Evolutionary conservation across 1,284 basidiomycete species (phyloP).

Genomic region (Trichosporon sp.): DNA sequence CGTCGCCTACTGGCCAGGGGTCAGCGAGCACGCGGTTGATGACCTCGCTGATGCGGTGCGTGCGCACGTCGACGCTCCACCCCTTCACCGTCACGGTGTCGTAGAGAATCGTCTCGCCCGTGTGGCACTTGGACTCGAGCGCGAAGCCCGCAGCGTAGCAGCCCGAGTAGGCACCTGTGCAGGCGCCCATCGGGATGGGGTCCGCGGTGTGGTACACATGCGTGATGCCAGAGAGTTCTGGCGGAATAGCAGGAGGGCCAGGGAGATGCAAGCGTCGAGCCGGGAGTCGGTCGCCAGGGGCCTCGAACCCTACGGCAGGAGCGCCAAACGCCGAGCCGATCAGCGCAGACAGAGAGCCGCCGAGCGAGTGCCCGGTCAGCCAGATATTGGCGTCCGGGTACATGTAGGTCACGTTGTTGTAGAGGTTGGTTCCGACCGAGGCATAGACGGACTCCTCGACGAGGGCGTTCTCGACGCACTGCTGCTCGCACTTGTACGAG

Average conservation of each 20-base stretch:
- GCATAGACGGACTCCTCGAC: slow-evolving; percentile 81
- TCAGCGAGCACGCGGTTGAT: slow-evolving; percentile 71
- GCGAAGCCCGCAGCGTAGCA: slow-evolving; percentile 59
- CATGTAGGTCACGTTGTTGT: slow-evolving; percentile 90
- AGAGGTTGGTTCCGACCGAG: slow-evolving; percentile 75
- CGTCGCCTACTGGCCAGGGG: slow-evolving; percentile 65
- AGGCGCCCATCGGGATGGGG: slow-evolving; percentile 58
- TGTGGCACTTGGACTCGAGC: slow-evolving; percentile 66
- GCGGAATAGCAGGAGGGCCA: slow-evolving; percentile 58
- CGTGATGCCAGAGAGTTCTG: slow-evolving; percentile 57
- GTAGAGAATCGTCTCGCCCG: slow-evolving; percentile 80
- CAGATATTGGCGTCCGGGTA: slow-evolving; percentile 92
- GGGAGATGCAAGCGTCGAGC: slow-evolving; percentile 86
- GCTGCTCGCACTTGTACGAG: slow-evolving; percentile 77
- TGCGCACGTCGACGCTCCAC: slow-evolving; percentile 78
- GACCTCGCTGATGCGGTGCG: slow-evolving; percentile 74
- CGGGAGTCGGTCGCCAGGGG: slow-evolving; percentile 87
- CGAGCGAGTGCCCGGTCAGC: slow-evolving; percentile 88
- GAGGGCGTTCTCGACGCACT: slow-evolving; percentile 78
- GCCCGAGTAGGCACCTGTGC: slow-evolving; percentile 56
- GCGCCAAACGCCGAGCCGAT: slow-evolving; percentile 89
- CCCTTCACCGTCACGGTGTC: slow-evolving; percentile 81
- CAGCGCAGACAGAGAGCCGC: slow-evolving; percentile 82
- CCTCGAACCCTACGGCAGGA: slow-evolving; percentile 86
- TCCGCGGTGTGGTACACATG: slow-evolving; percentile 64